Evolutionary conservation across 257 asterid genomes (phyloP), one percentile per base, ranked within the genome.

Genomic region (Catharanthus roseus): DNA sequence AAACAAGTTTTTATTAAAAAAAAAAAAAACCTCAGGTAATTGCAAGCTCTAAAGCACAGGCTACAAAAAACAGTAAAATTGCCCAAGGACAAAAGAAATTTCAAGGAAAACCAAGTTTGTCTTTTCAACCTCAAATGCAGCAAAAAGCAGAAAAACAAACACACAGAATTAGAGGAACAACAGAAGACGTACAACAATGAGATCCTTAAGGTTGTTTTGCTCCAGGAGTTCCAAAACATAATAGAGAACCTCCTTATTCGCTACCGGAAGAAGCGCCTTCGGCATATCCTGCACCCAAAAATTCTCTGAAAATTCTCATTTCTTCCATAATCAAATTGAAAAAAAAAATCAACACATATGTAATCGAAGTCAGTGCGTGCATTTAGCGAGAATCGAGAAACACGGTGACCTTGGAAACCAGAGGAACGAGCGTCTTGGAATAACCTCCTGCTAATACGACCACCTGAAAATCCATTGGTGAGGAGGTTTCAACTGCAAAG

Each of bases 381-480:
- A 21, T 5, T 28, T 38, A 38, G 42, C 3, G 61, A 4, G 55
- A 16, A 51, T 7, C 28, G 3, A 3, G 6, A 0, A 34, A 45
- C 16, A 21, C 9, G 50, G 62, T 67, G 26, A 84, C 99, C 97
- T 88, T 88, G 68, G 99, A 95, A 71, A 89, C 96, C 45, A 95
- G 93, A 74, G 99, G 99, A 33, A 84, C 87, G 23, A 95, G 90
- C 65, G 83, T 74, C 84, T 88, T 91, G 23, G 95, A 88, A 77
- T 85, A 88, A 72, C 97, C 99, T 69, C 99, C 97, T 0, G 97
- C 97, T 69, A 95, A 84, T 8, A 95, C 97, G 65, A 95, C 93
- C 19, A 87, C 96, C 69, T 95, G 97, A 82, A 95, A 91, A 85
- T 95, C 97, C 97, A 95, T 86, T 29, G 42, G 1, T 39, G 70